Evolutionary conservation across 2,329 filamentous ascomycete genomes (phyloP), one percentile per base, ranked within the genome.

Genomic region (Sporothrix brasiliensis): DNA sequence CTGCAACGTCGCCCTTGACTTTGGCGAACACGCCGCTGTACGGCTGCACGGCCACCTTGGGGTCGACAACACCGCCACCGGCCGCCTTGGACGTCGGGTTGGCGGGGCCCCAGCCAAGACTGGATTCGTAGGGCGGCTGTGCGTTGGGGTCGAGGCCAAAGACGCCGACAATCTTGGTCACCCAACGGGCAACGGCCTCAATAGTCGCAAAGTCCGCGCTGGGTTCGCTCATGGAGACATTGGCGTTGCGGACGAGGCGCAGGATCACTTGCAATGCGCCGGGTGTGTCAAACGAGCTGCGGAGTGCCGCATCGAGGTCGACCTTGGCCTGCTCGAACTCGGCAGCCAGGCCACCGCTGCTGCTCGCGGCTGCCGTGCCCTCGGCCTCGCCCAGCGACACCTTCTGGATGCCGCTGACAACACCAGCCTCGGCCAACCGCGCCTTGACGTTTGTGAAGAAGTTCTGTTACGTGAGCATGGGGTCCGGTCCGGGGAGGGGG

Each of bases 231-330:
- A 75, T 72, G 52, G 74, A 73, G 47, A 74, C 73, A 79, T 92
- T 91, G 79, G 86, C 89, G 50, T 86, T 84, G n/a, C 86, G 87
- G 72, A 92, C 87, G 21, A 92, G 81, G 41, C 87, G 84, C 3
- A 86, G 86, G 21, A 92, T 85, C 14, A 85, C 79, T 44, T 83
- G 81, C 87, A 92, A 88, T 4, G 85, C 89, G 2, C 81, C 80
- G 0, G 88, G 83, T 0, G 89, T 92, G 77, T 92, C 88, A 80
- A 92, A 92, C 0, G 89, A 92, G 77, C 91, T 88, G 75, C 85
- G 85, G 47, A 92, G 83, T 9, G 86, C 86, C 54, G 83, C 81
- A 75, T 90, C 81, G n/a, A 90, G 80, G n/a, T 84, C 82, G 27
- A 80, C 76, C 75, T 90, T 85, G 1, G 88, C 84, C 30, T 82